Conservation (phyloP, 768 basidiomycete genomes). For the Amanita muscaria region DNA sequence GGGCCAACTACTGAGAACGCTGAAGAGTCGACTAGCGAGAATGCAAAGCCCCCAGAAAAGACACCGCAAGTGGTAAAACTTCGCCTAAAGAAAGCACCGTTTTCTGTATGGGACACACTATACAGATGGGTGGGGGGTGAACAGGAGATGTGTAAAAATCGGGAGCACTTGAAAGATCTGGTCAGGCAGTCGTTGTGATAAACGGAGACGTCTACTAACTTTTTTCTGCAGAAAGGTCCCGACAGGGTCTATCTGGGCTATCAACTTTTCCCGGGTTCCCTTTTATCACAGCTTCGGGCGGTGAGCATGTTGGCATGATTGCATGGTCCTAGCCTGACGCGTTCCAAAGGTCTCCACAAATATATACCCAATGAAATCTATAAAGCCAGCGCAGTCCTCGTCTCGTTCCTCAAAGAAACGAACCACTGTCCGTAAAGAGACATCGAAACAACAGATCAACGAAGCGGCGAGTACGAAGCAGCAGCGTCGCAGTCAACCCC, state of each 20-base stretch:
- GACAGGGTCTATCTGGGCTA: constrained; percentile 49
- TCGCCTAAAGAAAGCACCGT: constrained; percentile 38
- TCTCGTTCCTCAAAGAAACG: constrained; percentile 22
- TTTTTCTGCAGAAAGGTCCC: constrained; percentile 27
- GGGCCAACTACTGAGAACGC: constrained; percentile 8
- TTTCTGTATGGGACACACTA: constrained; percentile 49
- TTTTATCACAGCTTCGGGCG: constrained; percentile 50
- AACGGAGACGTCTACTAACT: not conserved
- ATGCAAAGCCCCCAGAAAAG: constrained; percentile 9
- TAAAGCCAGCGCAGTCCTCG: constrained; percentile 40
- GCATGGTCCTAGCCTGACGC: not conserved
- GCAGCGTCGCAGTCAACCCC: constrained; percentile 17
- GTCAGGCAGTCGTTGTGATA: constrained; percentile 24
- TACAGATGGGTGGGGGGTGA: constrained; percentile 53
- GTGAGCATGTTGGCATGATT: constrained; percentile 26
- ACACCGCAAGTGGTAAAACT: constrained; percentile 34
- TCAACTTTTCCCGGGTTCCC: constrained; percentile 43
- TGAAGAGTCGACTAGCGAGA: constrained; percentile 9
- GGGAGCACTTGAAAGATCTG: constrained; percentile 32
- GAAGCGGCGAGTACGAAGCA: constrained; percentile 26
- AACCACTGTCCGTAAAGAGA: constrained; percentile 18
- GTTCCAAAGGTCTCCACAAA: constrained; percentile 33
- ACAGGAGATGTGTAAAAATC: constrained; percentile 43
- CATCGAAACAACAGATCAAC: constrained; percentile 3
- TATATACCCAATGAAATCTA: constrained; percentile 43